Base-by-base conservation (phyloP, 2,329 filamentous ascomycete genomes). In the Aspergillus sp. region DNA sequence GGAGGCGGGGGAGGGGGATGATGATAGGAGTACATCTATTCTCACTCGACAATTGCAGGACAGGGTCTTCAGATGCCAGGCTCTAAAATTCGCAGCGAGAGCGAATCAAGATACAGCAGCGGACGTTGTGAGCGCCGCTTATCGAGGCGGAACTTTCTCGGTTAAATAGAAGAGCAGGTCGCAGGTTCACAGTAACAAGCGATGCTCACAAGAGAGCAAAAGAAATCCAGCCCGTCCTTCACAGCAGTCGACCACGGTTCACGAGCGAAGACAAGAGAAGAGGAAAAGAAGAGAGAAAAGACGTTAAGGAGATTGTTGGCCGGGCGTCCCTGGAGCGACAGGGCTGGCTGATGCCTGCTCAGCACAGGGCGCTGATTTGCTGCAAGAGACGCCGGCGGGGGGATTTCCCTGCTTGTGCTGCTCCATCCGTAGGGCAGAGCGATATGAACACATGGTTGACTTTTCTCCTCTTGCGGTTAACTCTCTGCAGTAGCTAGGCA, bases 11-110 rank as follows among this genome's bases (percentile, higher is more conserved):
- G 57, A 46, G 57, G 59, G 11, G 56, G 40, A 41, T 66, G 44
- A 33, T 55, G 61, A 52, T 64, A 57, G 27, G 27, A 31, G 65
- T 66, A 63, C 65, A 67, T 67, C 55, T 62, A 64, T 62, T 54
- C 48, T 39, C 11, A 19, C 23, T 6, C 14, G 43, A 35, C 21
- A 39, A 37, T 35, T 15, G 39, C 43, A 35, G 31, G 27, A 27
- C n/a, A 21, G 31, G 49, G 11, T 14, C 46, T 25, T 41, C 4
- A 56, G 21, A 41, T 25, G 39, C 31, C 35, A 6, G 19, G n/a
- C 43, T 27, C 46, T 44, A 37, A 41, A 5, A 35, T 49, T 6
- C 33, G 19, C 15, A 39, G 8, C 23, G 25, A 25, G 25, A 9
- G 14, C 9, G 12, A 40, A 19, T 15, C 7, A n/a, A 37, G 35